Evolutionary conservation across 345 rosid species (phyloP).

Genomic region (Passiflora organensis): DNA sequence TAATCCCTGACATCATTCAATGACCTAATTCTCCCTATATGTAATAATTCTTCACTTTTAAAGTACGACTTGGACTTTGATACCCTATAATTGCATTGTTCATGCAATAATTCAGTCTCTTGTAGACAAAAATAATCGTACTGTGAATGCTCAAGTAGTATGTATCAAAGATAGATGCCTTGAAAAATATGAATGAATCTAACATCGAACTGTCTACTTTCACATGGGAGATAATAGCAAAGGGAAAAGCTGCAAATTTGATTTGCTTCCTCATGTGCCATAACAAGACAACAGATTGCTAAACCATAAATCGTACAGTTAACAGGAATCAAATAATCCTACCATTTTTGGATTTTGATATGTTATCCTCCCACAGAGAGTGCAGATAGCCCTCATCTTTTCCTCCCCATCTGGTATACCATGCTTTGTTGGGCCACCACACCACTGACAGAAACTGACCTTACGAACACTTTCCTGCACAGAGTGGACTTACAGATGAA

Average conservation of each 20-base stretch:
- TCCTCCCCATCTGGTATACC: conserved; percentile 91
- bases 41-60: neutral
- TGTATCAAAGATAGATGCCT: too few relatives aligned
- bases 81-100: neutral
- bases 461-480: conserved; percentile 54
- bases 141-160: too few relatives aligned
- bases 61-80: neutral
- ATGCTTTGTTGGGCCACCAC: conserved; percentile 90
- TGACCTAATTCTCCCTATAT: neutral
- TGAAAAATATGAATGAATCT: neutral
- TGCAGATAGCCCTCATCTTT: conserved; percentile 82
- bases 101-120: too few relatives aligned
- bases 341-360: conserved; percentile 99
- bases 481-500: neutral
- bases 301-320: neutral
- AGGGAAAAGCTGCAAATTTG: neutral
- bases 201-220: neutral
- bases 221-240: neutral
- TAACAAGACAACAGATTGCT: neutral
- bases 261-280: neutral
- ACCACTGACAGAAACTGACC: conserved; percentile 93
- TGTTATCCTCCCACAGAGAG: conserved; percentile 63
- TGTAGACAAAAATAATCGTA: too few relatives aligned
- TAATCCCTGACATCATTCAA: neutral
- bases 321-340: conserved; percentile 1